Conservation (phyloP, 83 land plant species). For the Isoetes engelmannii region DNA sequence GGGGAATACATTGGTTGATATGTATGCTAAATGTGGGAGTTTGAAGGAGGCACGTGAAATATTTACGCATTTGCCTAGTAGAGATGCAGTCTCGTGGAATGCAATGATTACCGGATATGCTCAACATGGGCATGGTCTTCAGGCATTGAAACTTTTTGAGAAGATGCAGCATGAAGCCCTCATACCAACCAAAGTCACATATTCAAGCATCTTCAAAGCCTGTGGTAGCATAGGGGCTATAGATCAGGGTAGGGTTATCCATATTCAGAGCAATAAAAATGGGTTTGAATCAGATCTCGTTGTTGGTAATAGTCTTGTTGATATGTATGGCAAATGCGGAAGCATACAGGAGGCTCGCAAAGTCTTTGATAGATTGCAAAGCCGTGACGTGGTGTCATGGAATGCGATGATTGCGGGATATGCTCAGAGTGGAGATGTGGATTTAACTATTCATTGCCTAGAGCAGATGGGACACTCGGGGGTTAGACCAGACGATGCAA, state of each 20-base stretch:
- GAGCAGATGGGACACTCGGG: too few species aligned
- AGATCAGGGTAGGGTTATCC: conserved; percentile 37
- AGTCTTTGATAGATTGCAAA: background rate
- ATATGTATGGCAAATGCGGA: conserved; percentile 1
- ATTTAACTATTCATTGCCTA: too few species aligned
- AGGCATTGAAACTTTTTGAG: conserved; percentile 36
- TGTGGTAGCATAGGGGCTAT: conserved; percentile 43
- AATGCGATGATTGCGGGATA: background rate
- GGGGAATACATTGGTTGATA: conserved; percentile 29
- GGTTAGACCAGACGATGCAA: too few species aligned
- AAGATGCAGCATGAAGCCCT: conserved; percentile 29
- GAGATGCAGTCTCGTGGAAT: conserved; percentile 43
- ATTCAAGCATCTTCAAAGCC: conserved; percentile 36
- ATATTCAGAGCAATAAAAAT: conserved; percentile 6
- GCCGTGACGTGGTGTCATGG: conserved; percentile 1
- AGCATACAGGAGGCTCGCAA: background rate
- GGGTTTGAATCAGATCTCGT: background rate
- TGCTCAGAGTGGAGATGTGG: background rate
- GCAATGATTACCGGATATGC: conserved; percentile 55
- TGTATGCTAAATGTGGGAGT: conserved; percentile 50
- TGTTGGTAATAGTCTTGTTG: background rate
- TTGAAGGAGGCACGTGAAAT: conserved; percentile 35
- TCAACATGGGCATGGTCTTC: conserved; percentile 37
- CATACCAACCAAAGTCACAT: conserved; percentile 35
- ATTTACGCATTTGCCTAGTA: conserved; percentile 40